Percentiles rank a stretch among this genome's conserved stretches.
Evolutionary conservation across 169 alveolate genomes (phyloP).

Genomic region (Plasmodium inui): DNA sequence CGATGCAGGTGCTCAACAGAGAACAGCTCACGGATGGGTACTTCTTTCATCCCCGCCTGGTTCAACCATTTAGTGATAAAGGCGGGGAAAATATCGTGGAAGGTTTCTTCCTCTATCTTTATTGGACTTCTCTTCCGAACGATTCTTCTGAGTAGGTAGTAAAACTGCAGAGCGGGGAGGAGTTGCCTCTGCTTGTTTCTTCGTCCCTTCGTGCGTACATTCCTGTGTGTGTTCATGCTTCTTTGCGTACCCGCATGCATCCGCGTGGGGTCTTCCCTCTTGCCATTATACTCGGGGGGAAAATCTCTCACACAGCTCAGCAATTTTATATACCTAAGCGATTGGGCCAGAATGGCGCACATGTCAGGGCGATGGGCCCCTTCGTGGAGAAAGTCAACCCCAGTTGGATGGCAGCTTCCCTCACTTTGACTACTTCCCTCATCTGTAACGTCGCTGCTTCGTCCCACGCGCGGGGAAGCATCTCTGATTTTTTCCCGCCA

Average conservation of each 20-base stretch:
- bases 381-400: background rate
- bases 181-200: background rate
- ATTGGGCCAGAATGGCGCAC: background rate
- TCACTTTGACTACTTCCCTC: background rate
- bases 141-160: slow-evolving; percentile 22
- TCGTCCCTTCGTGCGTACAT: background rate
- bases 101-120: slow-evolving; percentile 12
- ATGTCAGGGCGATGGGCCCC: background rate
- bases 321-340: slow-evolving; percentile 34
- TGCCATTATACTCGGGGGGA: background rate
- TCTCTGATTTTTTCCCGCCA: background rate
- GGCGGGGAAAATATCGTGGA: slow-evolving; percentile 8
- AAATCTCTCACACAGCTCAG: background rate
- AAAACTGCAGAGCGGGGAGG: slow-evolving; percentile 10
- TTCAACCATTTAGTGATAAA: slow-evolving; percentile 33
- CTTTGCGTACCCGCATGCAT: background rate
- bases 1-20: background rate
- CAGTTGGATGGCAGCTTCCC: background rate
- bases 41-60: slow-evolving; percentile 19
- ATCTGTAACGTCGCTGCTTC: background rate
- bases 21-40: background rate
- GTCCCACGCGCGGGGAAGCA: background rate
- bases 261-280: background rate
- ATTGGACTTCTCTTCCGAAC: slow-evolving; percentile 9
- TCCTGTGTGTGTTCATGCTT: background rate